Base-by-base conservation (phyloP, 371 early-diverging fungal genomes). In the Lichtheimia corymbifera region DNA sequence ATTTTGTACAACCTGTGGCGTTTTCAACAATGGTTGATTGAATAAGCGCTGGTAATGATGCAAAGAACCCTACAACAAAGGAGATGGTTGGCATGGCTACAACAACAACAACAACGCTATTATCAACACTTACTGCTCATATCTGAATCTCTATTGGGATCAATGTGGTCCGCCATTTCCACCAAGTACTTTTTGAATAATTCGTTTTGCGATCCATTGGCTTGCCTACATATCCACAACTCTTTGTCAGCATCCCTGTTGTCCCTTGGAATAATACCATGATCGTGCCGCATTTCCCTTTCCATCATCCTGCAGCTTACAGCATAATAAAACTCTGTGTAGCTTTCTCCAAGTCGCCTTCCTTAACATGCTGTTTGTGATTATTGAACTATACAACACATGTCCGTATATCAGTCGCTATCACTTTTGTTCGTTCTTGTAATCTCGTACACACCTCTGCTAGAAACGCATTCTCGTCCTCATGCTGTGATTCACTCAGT, bases 21-120 rank as follows among this genome's bases (percentile, higher is more conserved):
- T 64, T 67, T 51, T 76, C 79, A 27, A 79, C 67, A 15, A 79
- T 70, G 30, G 67, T 73, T 0, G 79, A 75, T 41, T 79, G 79
- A 28, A 79, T 55, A n/a, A 79, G 56, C 14, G 68, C 68, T 27
- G 79, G 79, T 15, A 79, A 57, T 9, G 79, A 65, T 14, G 72
- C 71, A 60, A 79, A 79, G 52, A 79, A 79, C 25, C 65, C 79
- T 79, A 64, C 6, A 22, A 4, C 17, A 6, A 43, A 35, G 1
- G 11, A 35, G 35, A 11, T 35, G 35, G 35, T 35, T 11, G 11
- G 2, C 11, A 35, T 35, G 35, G 35, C 4, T 35, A 35, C 35
- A 5, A 28, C 28, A 28, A 28, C 7, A 35, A 61, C 5, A 53
- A 25, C 11, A 44, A 45, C 4, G 43, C 27, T 1, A 24, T 28